Evolutionary conservation across 1,139 yeast species (phyloP).

Genomic region (Yamadazyma atmosphaerica): DNA sequence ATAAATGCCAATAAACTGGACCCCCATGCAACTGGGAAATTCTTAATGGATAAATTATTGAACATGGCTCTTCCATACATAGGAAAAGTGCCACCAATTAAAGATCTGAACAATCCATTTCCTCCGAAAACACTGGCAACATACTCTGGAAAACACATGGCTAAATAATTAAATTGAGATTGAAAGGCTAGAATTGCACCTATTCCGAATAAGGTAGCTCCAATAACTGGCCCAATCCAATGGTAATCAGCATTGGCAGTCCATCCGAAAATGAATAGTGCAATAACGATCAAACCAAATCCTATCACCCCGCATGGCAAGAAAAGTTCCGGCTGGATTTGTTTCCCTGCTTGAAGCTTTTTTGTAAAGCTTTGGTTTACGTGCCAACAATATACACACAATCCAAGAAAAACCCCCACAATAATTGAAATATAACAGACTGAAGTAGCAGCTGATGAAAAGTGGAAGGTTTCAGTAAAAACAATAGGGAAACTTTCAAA

Average conservation of each 20-base stretch:
- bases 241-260: neutral
- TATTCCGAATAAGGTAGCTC: neutral
- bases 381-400: slow-evolving; percentile 21
- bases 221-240: neutral
- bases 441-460: slow-evolving; percentile 29
- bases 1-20: neutral
- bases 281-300: slow-evolving; percentile 26
- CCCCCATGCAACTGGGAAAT: slow-evolving; percentile 1
- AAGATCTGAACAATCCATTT: neutral
- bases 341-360: slow-evolving; percentile 32
- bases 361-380: slow-evolving; percentile 24
- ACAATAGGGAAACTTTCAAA: slow-evolving; percentile 64
- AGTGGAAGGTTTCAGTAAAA: slow-evolving; percentile 21
- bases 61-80: neutral
- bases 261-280: slow-evolving; percentile 37
- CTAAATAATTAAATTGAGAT: neutral
- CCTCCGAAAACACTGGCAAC: neutral
- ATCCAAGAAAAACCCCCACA: slow-evolving; percentile 22
- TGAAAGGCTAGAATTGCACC: neutral
- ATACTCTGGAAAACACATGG: neutral
- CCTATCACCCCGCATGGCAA: slow-evolving; percentile 48
- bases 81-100: neutral
- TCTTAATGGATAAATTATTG: neutral
- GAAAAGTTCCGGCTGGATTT: slow-evolving; percentile 60
- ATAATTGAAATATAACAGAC: slow-evolving; percentile 46